Evolutionary conservation across 805 yeast species (phyloP).

Genomic region (Brettanomyces naardenensis): DNA sequence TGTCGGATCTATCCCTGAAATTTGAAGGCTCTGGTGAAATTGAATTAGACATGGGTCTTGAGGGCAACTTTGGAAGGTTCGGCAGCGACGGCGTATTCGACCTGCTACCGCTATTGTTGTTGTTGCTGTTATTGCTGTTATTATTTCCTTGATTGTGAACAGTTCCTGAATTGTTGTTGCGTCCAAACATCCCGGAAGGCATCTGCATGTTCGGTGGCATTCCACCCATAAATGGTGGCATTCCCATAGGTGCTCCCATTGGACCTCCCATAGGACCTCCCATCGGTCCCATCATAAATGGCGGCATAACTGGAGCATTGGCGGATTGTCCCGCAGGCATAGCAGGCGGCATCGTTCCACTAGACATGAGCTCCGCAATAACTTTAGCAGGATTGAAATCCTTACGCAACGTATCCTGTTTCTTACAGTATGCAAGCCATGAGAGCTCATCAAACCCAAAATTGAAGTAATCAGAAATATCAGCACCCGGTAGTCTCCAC

Average conservation of each 20-base stretch:
- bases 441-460: constrained; percentile 95
- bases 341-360: constrained; percentile 23
- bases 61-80: constrained; percentile 14
- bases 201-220: not conserved
- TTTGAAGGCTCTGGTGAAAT: constrained; percentile 14
- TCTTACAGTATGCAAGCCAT: constrained; percentile 87
- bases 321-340: constrained; percentile 13
- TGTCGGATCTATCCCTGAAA: constrained; percentile 23
- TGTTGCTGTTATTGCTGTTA: constrained; percentile 1
- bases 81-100: constrained; percentile 7
- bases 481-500: constrained; percentile 98
- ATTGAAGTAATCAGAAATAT: constrained; percentile 88
- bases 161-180: too few relatives aligned
- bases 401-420: constrained; percentile 74
- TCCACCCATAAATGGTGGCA: not conserved
- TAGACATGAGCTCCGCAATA: constrained; percentile 50
- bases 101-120: not conserved
- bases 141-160: not conserved
- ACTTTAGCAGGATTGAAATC: constrained; percentile 80
- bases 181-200: constrained; percentile 2
- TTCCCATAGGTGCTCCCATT: constrained; percentile 11
- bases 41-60: constrained; percentile 14
- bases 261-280: constrained; percentile 20
- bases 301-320: constrained; percentile 12
- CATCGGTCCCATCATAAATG: constrained; percentile 16